phyloP scores from a whole-genome alignment of 208 protist species.

The Porcisia hertigi region DNA sequence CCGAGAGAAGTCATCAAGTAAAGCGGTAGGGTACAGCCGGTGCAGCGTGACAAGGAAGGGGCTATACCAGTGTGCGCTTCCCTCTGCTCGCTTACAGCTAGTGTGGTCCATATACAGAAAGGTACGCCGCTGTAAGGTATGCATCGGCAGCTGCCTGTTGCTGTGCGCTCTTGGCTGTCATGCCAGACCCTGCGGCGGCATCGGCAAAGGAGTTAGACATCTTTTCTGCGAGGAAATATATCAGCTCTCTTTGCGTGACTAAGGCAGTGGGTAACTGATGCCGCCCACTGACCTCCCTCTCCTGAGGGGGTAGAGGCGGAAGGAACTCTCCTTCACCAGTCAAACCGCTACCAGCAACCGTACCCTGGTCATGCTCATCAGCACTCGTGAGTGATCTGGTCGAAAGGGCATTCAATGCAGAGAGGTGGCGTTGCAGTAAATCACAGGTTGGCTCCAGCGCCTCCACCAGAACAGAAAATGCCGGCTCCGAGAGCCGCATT shows the following conservation, averaged over 20 bases:
- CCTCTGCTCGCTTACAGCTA: not conserved
- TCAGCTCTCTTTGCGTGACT: not conserved
- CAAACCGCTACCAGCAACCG: not conserved
- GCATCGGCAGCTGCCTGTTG: conserved; percentile 22
- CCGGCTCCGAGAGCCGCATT: conserved; percentile 20
- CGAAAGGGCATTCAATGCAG: not conserved
- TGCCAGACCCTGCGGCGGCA: not conserved
- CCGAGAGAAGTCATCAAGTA: too few species aligned
- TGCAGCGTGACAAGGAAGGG: too few species aligned
- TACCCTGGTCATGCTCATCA: conserved; percentile 1
- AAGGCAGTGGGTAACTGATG: not conserved
- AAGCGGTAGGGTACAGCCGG: too few species aligned
- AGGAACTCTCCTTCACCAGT: not conserved
- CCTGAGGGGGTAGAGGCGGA: too few species aligned
- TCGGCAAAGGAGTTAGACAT: conserved; percentile 14
- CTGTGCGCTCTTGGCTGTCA: conserved; percentile 6
- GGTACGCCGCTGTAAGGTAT: conserved; percentile 9
- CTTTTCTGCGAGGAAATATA: conserved; percentile 7
- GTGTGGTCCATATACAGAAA: conserved; percentile 6
- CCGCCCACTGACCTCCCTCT: not conserved
- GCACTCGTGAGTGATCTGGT: not conserved
- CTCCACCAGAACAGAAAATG: conserved; percentile 23
- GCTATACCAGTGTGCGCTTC: not conserved
- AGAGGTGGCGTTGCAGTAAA: conserved; percentile 31
- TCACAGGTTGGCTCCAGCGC: conserved; percentile 52